Conservation (phyloP, 2,329 filamentous ascomycete genomes). For the Ophiostoma triangulosporum region DNA sequence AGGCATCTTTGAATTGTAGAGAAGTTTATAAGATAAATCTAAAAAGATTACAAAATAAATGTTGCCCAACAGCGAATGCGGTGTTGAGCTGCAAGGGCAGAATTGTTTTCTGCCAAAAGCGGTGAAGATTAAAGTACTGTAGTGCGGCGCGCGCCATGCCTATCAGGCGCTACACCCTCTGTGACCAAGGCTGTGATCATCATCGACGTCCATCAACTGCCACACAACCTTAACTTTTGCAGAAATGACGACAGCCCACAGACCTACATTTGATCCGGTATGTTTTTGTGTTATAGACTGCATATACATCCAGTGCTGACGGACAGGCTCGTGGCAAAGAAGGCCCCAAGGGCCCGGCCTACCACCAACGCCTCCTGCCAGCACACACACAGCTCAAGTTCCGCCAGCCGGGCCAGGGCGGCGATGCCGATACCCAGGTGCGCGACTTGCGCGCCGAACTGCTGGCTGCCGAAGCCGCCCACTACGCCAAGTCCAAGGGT, state of each 20-base stretch:
- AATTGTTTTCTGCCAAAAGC: slow-evolving; percentile 16
- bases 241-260: slow-evolving; percentile 57
- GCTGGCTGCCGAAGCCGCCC: slow-evolving; percentile 71
- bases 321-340: slow-evolving; percentile 80
- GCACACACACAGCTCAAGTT: slow-evolving; percentile 82
- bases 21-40: neutral
- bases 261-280: slow-evolving; percentile 94
- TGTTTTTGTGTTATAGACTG: slow-evolving; percentile 14
- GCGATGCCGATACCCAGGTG: slow-evolving; percentile 50
- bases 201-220: neutral
- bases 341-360: slow-evolving; percentile 80
- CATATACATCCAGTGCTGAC: neutral
- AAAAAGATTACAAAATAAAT: neutral
- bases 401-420: slow-evolving; percentile 63
- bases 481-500: slow-evolving; percentile 75
- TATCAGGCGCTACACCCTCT: neutral
- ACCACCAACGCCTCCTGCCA: slow-evolving; percentile 89
- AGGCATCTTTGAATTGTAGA: slow-evolving; percentile 60
- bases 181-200: neutral
- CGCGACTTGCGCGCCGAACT: slow-evolving; percentile 78
- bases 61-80: neutral
- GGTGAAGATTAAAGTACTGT: slow-evolving; percentile 12
- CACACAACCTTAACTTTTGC: slow-evolving; percentile 2
- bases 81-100: neutral
- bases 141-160: neutral